Conservation (phyloP, 1,139 yeast genomes). For the Maudiozyma humilis region DNA sequence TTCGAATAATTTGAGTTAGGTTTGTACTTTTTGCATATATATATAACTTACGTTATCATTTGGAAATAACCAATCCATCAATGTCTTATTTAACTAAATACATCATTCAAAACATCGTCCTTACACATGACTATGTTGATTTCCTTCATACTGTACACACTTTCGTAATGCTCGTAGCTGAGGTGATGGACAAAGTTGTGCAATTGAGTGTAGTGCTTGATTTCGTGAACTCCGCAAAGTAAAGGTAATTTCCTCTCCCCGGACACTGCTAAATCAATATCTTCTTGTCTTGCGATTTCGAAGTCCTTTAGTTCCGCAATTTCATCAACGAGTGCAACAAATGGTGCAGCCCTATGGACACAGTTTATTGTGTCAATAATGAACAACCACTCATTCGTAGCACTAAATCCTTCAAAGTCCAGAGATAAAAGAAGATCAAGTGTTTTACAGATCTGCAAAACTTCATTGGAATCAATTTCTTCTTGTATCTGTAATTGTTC, state of each 20-base stretch:
- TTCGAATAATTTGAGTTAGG: not conserved
- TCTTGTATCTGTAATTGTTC: slow-evolving; percentile 33
- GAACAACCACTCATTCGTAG: slow-evolving; percentile 75
- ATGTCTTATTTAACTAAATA: slow-evolving; percentile 30
- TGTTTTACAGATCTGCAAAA: slow-evolving; percentile 62
- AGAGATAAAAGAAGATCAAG: slow-evolving; percentile 64
- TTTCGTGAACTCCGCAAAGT: slow-evolving; percentile 38
- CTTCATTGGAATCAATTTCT: slow-evolving; percentile 37
- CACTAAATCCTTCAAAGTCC: slow-evolving; percentile 69
- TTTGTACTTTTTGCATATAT: not conserved
- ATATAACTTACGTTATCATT: not conserved
- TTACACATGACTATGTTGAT: slow-evolving; percentile 45
- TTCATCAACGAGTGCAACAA: slow-evolving; percentile 41
- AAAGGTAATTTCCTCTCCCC: slow-evolving; percentile 36
- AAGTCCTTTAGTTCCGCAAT: slow-evolving; percentile 39
- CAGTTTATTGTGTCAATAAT: slow-evolving; percentile 65
- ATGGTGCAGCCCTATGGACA: slow-evolving; percentile 36
- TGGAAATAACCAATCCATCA: not conserved
- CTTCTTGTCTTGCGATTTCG: slow-evolving; percentile 15
- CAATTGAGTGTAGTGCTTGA: slow-evolving; percentile 39
- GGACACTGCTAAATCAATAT: slow-evolving; percentile 9
- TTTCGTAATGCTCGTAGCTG: slow-evolving; percentile 66
- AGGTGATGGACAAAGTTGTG: slow-evolving; percentile 63
- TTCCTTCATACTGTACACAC: slow-evolving; percentile 48
- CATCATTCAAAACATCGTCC: slow-evolving; percentile 48